Base-by-base conservation (phyloP, 345 rosid species). In the Eucalyptus marginata region DNA sequence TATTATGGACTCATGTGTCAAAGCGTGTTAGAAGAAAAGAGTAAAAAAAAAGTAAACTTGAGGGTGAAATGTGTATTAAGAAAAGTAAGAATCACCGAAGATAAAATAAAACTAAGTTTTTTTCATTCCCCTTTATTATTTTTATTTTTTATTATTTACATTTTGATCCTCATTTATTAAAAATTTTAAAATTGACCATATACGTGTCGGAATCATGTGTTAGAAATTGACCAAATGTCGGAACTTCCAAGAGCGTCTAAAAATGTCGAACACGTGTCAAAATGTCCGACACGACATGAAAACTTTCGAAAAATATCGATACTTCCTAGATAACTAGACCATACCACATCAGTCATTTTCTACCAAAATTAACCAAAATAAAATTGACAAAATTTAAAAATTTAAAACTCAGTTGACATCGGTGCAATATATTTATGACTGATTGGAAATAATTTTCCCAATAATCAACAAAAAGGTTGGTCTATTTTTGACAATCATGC, bases 11-110 rank as follows among this genome's bases (percentile, higher is more conserved):
- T 6, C 3, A 0, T 8, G 7, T 16, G 54, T 51, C 2, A 50
- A 0, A 51, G 54, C 8, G 3, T 51, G 3, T 51, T 0, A 0
- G 1, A 51, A 51, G 54, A 51, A 51, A 51, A 6, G 7, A 51
- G 40, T n/a, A 36, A 36, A 40, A 50, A 50, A 50, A 50, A 15
- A 2, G 14, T 2, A 50, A 50, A 2, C 20, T 1, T 6, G 1
- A 0, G 0, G 7, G 0, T 6, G 18, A 50, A 16, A 16, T 51
- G 3, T 3, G 0, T 51, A 3, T 51, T 3, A 51, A 0, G 0
- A 0, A 0, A 51, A 51, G 3, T 51, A 51, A 51, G 18, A 51
- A 0, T 16, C 1, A 16, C 0, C 7, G 2, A 2, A 51, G 3
- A 51, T n/a, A n/a, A 16, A 0, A 51, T 0, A 51, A 16, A 6